Evolutionary conservation across 352 stramenopile genomes (phyloP).

Genomic region (Globisporangium alternatum): DNA sequence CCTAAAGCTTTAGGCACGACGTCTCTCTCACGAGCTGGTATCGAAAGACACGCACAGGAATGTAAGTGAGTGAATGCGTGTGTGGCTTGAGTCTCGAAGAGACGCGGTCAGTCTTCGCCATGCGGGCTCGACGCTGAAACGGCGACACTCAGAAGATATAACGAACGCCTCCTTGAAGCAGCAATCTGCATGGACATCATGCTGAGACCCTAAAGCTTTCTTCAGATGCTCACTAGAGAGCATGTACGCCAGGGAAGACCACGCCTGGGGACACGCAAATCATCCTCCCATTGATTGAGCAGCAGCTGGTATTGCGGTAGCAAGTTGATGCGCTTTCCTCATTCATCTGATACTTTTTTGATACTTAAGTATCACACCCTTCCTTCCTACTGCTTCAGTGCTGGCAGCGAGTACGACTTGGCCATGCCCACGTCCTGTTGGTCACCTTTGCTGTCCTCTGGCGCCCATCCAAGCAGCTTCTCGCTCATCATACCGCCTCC

Average conservation of each 20-base stretch:
- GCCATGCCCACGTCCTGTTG: constrained; percentile 25
- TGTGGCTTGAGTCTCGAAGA: background rate
- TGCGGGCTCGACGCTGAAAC: background rate
- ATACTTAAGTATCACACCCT: background rate
- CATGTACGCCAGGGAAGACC: too few relatives aligned
- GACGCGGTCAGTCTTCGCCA: background rate
- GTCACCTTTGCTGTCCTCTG: constrained; percentile 23
- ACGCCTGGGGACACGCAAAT: too few relatives aligned
- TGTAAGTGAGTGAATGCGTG: background rate
- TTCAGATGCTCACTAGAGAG: too few relatives aligned
- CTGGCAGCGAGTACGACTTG: constrained; percentile 56
- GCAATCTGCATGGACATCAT: too few relatives aligned
- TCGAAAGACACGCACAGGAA: background rate
- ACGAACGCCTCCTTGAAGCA: too few relatives aligned
- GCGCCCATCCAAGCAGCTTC: constrained; percentile 38
- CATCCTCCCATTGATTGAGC: too few relatives aligned
- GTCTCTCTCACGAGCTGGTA: background rate
- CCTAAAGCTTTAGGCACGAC: background rate
- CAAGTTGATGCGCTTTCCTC: too few relatives aligned
- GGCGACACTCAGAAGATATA: background rate
- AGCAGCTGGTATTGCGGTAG: too few relatives aligned
- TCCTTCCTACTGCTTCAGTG: constrained; percentile 30
- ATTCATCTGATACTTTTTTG: too few relatives aligned
- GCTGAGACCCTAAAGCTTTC: too few relatives aligned
- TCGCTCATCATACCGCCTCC: constrained; percentile 19